A percentile compares a stretch with the other conserved stretches of the same genome.
Evolutionary conservation across 768 basidiomycete genomes (phyloP).

Genomic region (Strobilomyces confusus): DNA sequence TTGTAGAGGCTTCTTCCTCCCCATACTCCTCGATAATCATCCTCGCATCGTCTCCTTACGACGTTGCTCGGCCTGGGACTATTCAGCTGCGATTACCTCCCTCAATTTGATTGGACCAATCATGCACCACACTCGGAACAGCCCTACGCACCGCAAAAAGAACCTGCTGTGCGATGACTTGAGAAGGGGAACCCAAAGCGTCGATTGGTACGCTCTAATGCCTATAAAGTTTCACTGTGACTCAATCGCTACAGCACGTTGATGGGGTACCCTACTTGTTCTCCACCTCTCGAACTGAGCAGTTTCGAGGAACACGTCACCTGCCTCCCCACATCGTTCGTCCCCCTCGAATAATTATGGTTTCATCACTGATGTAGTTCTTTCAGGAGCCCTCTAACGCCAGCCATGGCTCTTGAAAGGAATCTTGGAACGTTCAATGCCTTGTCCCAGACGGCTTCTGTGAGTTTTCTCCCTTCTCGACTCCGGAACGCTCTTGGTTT

Average conservation of each 20-base stretch:
- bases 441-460: not conserved
- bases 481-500: not conserved
- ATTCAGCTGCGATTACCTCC: not conserved
- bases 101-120: not conserved
- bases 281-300: not conserved
- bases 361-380: not conserved
- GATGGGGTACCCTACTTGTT: not conserved
- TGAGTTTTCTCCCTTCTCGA: constrained; percentile 3
- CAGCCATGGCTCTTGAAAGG: not conserved
- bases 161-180: constrained; percentile 15
- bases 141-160: constrained; percentile 17
- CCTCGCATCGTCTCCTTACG: not conserved
- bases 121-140: constrained; percentile 9
- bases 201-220: constrained; percentile 9
- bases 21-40: not conserved
- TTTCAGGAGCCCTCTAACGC: constrained; percentile 7
- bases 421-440: not conserved
- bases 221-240: constrained; percentile 15
- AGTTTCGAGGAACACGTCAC: not conserved
- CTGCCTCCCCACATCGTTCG: constrained; percentile 2
- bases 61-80: not conserved
- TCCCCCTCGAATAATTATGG: not conserved
- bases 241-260: constrained; percentile 10
- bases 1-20: not conserved
- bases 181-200: not conserved